These are phyloP conservation scores for Phytophthora ramorum DNA, from an alignment of 352 stramenopile species.

Conservation along the genomic window DNA sequence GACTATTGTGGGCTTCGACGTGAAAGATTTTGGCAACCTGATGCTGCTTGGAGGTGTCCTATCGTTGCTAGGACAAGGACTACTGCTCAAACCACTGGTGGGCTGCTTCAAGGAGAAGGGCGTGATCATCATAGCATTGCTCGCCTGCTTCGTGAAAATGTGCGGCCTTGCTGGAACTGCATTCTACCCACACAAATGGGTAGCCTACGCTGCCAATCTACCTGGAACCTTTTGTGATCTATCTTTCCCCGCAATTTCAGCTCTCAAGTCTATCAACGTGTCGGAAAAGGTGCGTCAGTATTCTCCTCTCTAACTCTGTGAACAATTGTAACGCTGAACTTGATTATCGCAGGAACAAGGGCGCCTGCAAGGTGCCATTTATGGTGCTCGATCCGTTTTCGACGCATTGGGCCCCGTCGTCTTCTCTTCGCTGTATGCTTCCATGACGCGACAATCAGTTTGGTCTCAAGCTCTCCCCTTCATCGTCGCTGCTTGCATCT, in stretches of 20 bases:
- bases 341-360: slow-evolving; percentile 61
- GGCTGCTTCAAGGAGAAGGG: slow-evolving; percentile 70
- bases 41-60: slow-evolving; percentile 66
- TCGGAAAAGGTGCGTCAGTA: slow-evolving; percentile 56
- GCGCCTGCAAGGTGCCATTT: slow-evolving; percentile 78
- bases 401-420: slow-evolving; percentile 65
- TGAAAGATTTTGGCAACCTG: slow-evolving; percentile 67
- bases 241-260: slow-evolving; percentile 61
- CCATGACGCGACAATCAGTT: slow-evolving; percentile 51
- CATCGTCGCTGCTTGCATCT: slow-evolving; percentile 58
- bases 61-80: slow-evolving; percentile 62
- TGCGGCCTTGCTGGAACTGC: slow-evolving; percentile 46
- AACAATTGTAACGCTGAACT: too few relatives aligned
- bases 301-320: background rate
- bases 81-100: slow-evolving; percentile 73
- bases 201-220: slow-evolving; percentile 54
- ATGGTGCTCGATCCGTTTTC: slow-evolving; percentile 70
- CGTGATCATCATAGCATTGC: slow-evolving; percentile 72
- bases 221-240: slow-evolving; percentile 60
- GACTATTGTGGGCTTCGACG: slow-evolving; percentile 75
- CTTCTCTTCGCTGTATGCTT: slow-evolving; percentile 68
- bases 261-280: slow-evolving; percentile 43
- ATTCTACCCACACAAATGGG: slow-evolving; percentile 70
- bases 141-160: slow-evolving; percentile 54
- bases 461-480: slow-evolving; percentile 67